Evolutionary conservation across 2,329 filamentous ascomycete genomes (phyloP).

Genomic region (Coniochaeta sp.): DNA sequence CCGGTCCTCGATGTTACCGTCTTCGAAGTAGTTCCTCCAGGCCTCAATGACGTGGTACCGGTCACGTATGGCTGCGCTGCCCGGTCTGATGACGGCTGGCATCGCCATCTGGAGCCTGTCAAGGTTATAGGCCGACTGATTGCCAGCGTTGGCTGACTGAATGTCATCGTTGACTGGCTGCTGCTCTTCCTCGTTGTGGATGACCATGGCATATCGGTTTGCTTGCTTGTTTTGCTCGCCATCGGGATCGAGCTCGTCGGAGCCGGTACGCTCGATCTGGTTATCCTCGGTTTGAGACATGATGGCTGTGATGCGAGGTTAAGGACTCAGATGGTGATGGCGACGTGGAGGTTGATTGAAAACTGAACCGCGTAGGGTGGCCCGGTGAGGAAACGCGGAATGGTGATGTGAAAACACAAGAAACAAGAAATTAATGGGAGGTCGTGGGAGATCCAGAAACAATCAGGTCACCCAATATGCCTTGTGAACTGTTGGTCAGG

Average conservation of each 20-base stretch:
- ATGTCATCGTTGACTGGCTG: no score
- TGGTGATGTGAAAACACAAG: neutral
- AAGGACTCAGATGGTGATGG: neutral
- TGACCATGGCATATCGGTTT: no score
- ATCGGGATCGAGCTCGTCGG: neutral
- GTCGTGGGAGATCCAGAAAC: neutral
- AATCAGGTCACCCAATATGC: neutral
- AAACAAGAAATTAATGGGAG: neutral
- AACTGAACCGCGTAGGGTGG: neutral
- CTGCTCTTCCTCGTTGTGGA: no score
- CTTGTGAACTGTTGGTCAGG: neutral
- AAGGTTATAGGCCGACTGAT: no score
- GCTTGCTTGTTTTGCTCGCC: no score
- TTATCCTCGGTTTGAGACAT: neutral
- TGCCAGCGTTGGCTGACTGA: no score
- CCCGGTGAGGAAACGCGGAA: neutral
- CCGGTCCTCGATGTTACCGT: slow-evolving; percentile 31
- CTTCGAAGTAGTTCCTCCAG: slow-evolving; percentile 23
- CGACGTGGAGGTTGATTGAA: neutral
- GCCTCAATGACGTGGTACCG: neutral
- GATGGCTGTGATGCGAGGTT: neutral
- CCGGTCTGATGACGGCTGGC: no score
- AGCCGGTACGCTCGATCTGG: neutral
- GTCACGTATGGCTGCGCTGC: no score
- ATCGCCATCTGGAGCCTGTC: no score